Evolutionary conservation across 805 yeast genomes (phyloP).

Genomic region (Candida ficus): DNA sequence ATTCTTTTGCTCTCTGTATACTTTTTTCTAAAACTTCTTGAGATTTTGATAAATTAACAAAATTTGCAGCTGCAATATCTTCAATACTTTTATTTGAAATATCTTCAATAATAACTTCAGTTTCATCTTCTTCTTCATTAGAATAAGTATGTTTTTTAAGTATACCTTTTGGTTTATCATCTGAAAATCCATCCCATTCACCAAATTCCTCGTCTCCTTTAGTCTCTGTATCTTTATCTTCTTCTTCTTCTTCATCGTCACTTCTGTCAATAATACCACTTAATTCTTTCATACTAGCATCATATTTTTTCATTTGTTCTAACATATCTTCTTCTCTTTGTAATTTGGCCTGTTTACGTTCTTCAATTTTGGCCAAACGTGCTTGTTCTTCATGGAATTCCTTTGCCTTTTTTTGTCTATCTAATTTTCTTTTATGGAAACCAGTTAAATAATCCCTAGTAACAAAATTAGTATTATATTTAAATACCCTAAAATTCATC

Average conservation of each 20-base stretch:
- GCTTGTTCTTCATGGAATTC: constrained; percentile 74
- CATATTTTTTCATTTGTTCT: constrained; percentile 54
- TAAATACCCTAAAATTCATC: not conserved
- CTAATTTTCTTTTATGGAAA: constrained; percentile 88
- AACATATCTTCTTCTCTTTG: constrained; percentile 65
- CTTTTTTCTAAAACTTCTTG: constrained; percentile 69
- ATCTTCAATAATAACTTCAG: constrained; percentile 44
- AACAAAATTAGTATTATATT: not conserved
- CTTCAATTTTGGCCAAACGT: constrained; percentile 65
- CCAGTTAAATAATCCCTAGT: constrained; percentile 81
- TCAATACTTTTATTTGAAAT: constrained; percentile 49
- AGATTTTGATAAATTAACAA: constrained; percentile 65
- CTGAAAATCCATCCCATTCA: constrained; percentile 37
- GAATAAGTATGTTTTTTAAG: constrained; percentile 25
- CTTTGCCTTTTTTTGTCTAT: constrained; percentile 82
- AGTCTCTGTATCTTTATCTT: constrained; percentile 16
- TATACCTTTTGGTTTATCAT: constrained; percentile 24
- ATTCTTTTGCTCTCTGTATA: constrained; percentile 73
- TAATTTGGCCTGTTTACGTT: constrained; percentile 61
- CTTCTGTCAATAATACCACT: constrained; percentile 19
- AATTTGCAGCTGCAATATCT: constrained; percentile 55
- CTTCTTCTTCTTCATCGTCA: constrained; percentile 28
- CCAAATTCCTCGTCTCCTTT: constrained; percentile 18
- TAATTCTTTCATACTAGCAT: constrained; percentile 36
- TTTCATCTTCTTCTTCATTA: constrained; percentile 27